Evolutionary conservation across 805 yeast genomes (phyloP), one percentile per base, ranked within the genome.

Genomic region (Millerozyma miso): DNA sequence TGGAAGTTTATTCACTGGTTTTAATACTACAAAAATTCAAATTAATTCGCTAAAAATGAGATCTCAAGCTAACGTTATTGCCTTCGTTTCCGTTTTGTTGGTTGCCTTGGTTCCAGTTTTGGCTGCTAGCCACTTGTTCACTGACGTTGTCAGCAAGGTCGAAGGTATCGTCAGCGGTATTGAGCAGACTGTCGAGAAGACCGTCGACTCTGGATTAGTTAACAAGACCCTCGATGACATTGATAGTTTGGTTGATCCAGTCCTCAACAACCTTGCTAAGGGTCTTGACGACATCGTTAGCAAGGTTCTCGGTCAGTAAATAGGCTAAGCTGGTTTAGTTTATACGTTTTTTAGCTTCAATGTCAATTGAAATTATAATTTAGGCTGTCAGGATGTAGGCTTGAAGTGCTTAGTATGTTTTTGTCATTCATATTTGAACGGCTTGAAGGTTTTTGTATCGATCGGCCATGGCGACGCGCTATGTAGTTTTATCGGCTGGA

Each of bases 201-300:
- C 37, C 6, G 44, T 41, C 13, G 44, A 41, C 35, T 35, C 37
- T 37, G 17, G 35, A 16, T 36, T 41, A 17, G 33, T 41, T 16
- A 41, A 41, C 44, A 13, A 17, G 2, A 41, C 44, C 13, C 35
- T 41, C 37, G 16, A 35, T 31, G 40, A 36, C 10, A 16, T 41
- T 15, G 15, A 36, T 31, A 18, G 37, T 15, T 37, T 41, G 33
- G 31, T 37, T 3, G 40, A 41, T 17, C 44, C 44, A 19, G 19
- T 41, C 23, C 3, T 41, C 19, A 37, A 41, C 37, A 37, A 41
- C 32, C 44, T 41, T 20, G 44, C 36, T 37, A 4, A 39, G 6
- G 44, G 44, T 13, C 33, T 41, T 37, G 44, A 41, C 19, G 20
- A 15, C 15, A 15, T 41, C 15, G 40, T 41, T 31, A 18, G 32